These are phyloP conservation scores for Luvunga scandens DNA, from an alignment of 345 rosid species.

Conservation along the genomic window DNA sequence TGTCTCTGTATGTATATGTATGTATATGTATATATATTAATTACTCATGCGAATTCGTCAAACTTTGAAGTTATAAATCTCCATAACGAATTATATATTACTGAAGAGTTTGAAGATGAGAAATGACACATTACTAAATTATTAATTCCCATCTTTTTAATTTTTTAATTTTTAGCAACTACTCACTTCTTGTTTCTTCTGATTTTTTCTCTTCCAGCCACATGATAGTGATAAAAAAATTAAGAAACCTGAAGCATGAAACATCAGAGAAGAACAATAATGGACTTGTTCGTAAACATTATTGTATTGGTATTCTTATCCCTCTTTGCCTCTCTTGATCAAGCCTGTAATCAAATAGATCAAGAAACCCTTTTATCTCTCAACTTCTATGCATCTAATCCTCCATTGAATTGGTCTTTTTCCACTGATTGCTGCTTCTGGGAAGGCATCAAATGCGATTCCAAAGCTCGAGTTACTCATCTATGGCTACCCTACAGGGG, in stretches of 20 bases:
- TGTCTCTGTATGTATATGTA: accelerated
- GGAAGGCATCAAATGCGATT: constrained; percentile 22
- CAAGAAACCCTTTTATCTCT: background rate
- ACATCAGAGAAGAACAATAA: background rate
- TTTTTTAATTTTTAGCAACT: background rate
- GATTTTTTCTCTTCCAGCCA: background rate
- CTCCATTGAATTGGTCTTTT: constrained; percentile 6
- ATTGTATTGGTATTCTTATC: background rate
- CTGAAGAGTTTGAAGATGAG: background rate
- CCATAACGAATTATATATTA: no score
- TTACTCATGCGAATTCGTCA: no score
- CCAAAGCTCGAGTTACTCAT: background rate
- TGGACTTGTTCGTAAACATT: background rate
- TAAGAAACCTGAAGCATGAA: background rate
- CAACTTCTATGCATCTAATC: background rate
- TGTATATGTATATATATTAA: no score
- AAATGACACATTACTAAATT: background rate
- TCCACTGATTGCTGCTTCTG: background rate
- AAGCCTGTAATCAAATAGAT: background rate
- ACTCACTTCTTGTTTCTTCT: background rate
- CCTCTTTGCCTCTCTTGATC: background rate
- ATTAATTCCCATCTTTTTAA: background rate
- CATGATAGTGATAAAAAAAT: background rate
- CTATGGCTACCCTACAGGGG: constrained; percentile 12
- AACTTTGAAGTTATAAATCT: no score